phyloP scores from a whole-genome alignment of 2,329 filamentous ascomycete genomes.

The Arthroderma uncinatum region DNA sequence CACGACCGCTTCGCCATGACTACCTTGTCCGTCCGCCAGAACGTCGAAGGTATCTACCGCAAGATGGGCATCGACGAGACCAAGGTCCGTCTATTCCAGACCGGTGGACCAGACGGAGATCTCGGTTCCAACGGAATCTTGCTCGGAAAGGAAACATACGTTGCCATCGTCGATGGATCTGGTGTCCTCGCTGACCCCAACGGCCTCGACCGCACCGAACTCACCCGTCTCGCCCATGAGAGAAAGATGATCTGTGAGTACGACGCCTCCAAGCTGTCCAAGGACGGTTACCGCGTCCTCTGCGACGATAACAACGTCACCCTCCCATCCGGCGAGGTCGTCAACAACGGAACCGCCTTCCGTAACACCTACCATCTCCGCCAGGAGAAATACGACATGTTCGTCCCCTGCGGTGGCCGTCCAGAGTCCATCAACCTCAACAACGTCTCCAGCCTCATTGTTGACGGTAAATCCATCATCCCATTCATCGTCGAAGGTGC shows the following conservation, averaged over 20 bases:
- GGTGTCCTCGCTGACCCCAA: constrained; percentile 90
- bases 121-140: constrained; percentile 96
- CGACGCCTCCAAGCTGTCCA: constrained; percentile 72
- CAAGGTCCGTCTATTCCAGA: constrained; percentile 86
- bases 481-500: constrained; percentile 97
- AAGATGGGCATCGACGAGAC: constrained; percentile 83
- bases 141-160: constrained; percentile 91
- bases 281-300: constrained; percentile 79
- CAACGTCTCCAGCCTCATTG: constrained; percentile 76
- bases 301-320: constrained; percentile 82
- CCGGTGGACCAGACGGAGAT: constrained; percentile 91
- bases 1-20: constrained; percentile 98
- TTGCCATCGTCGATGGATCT: constrained; percentile 86
- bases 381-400: constrained; percentile 63
- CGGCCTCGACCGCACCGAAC: constrained; percentile 72
- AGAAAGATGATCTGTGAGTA: constrained; percentile 86
- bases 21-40: constrained; percentile 89
- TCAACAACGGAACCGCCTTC: constrained; percentile 89
- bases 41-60: constrained; percentile 91
- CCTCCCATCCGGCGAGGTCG: constrained; percentile 74
- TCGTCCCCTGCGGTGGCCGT: constrained; percentile 91
- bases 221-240: constrained; percentile 70
- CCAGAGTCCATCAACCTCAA: constrained; percentile 93
- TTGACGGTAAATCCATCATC: constrained; percentile 73
- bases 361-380: constrained; percentile 95